Base-by-base conservation (phyloP, 331 rosid genomes). In the Quercus lobata region DNA sequence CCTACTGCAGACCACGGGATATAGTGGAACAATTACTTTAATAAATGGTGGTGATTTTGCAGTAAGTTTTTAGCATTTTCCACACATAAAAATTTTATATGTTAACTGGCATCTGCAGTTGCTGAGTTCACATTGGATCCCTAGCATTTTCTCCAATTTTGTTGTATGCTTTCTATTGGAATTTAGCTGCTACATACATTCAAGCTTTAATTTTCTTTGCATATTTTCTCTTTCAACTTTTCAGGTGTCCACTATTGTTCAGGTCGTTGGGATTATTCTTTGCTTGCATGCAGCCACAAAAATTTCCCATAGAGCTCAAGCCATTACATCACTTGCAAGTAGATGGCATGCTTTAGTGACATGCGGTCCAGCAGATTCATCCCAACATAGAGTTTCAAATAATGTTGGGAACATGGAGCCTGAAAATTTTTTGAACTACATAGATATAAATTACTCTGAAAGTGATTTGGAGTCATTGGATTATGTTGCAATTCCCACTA, bases 221-320 rank as follows among this genome's bases (percentile, higher is more conserved):
- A 18, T 49, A 69, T 68, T 49, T 49, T 49, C 54, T 44, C 72
- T 16, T 41, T 73, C 69, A 29, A 75, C 76, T 46, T 80, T 83
- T 81, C 75, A 93, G 97, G 92, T 87, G 69, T 90, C 94, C 79
- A 87, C 93, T 29, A 65, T 93, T 57, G 94, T 93, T 87, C 97
- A 93, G 86, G 97, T 93, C 52, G 97, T 91, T 5, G 92, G 94
- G 66, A 88, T 91, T 78, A 84, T 88, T 17, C 76, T 93, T 71
- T 91, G 94, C 83, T 84, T 93, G 73, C 97, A 93, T 29, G 90
- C 93, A 8, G 97, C 97, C 2, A 91, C 97, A 12, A 93, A 85
- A 84, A 91, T 93, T 75, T 91, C 97, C 61, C 93, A 89, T 69
- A 91, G 97, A 84, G 97, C 97, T 66, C 97, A 91, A 81, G 88